Percentiles rank a stretch among this genome's conserved stretches.
phyloP scores from a whole-genome alignment of 1,284 basidiomycete genomes.

The Earliella scabrosa region DNA sequence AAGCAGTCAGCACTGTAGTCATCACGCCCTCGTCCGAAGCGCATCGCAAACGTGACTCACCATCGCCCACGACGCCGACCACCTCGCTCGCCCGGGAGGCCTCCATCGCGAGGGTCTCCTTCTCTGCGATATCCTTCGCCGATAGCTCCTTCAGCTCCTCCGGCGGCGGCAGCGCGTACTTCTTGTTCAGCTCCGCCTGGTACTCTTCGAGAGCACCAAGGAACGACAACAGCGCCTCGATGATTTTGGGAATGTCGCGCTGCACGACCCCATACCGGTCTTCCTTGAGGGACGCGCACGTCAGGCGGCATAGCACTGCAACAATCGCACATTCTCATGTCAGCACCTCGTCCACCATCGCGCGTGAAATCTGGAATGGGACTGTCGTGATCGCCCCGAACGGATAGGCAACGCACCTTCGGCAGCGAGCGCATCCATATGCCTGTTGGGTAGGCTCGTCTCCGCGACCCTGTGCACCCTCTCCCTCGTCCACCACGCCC shows the following conservation, averaged over 20 bases:
- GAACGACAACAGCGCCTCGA: constrained; percentile 77
- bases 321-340: background rate
- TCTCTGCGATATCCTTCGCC: constrained; percentile 35
- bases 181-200: constrained; percentile 48
- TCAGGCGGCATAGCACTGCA: constrained; percentile 71
- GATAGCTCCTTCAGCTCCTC: constrained; percentile 40
- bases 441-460: constrained; percentile 56
- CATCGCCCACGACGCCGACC: constrained; percentile 58
- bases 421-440: constrained; percentile 60
- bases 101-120: constrained; percentile 44
- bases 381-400: too few species aligned
- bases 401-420: constrained; percentile 54
- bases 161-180: constrained; percentile 38
- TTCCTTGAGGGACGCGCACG: constrained; percentile 74
- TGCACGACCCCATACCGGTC: constrained; percentile 85
- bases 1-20: background rate
- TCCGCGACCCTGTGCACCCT: constrained; percentile 56
- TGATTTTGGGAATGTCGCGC: constrained; percentile 77
- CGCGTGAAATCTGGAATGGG: too few species aligned
- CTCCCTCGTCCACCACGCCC: constrained; percentile 62
- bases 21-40: too few species aligned
- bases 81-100: constrained; percentile 56
- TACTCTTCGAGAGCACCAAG: constrained; percentile 69
- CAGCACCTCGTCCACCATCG: background rate
- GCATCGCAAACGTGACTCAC: constrained; percentile 43